A percentile compares a stretch with the other conserved stretches of the same genome.
Evolutionary conservation across 805 yeast genomes (phyloP).

Genomic region (Candida koratica): DNA sequence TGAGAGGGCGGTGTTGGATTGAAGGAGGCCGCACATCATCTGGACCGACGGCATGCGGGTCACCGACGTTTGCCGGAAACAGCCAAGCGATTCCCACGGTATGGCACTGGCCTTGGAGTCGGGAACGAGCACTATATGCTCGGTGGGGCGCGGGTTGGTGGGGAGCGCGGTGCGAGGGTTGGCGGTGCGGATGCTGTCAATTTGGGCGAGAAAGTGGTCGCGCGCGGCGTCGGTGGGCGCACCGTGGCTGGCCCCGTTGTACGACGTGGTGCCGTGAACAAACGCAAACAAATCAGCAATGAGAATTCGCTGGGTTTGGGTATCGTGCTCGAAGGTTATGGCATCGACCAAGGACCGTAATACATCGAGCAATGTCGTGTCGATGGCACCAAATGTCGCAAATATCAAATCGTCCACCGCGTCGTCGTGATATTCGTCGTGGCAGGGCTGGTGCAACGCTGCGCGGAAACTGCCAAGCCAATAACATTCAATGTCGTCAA

Average conservation of each 20-base stretch:
- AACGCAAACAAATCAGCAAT: conserved; percentile 60
- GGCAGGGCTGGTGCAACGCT: conserved; percentile 61
- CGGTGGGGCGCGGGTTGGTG: conserved; percentile 18
- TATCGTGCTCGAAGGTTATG: neutral
- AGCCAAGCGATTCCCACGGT: conserved; percentile 87
- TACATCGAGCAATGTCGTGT: neutral
- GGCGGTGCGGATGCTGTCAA: conserved; percentile 62
- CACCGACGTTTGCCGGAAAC: conserved; percentile 51
- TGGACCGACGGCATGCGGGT: conserved; percentile 70
- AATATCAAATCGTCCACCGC: neutral
- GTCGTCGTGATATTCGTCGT: conserved; percentile 12
- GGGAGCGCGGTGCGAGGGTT: conserved; percentile 51
- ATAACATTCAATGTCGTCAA: conserved; percentile 52
- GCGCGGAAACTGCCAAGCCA: conserved; percentile 88
- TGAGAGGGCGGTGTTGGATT: neutral
- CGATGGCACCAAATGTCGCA: neutral
- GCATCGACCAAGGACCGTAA: neutral
- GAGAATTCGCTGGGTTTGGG: neutral
- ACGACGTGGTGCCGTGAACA: conserved; percentile 54
- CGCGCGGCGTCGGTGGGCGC: too few species aligned
- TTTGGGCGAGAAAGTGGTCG: too few species aligned
- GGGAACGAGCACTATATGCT: conserved; percentile 68
- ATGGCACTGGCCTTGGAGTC: conserved; percentile 61
- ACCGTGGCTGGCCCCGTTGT: conserved; percentile 62
- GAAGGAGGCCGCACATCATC: conserved; percentile 39